Evolutionary conservation across 345 rosid species (phyloP).

Genomic region (Eucalyptus grandis): DNA sequence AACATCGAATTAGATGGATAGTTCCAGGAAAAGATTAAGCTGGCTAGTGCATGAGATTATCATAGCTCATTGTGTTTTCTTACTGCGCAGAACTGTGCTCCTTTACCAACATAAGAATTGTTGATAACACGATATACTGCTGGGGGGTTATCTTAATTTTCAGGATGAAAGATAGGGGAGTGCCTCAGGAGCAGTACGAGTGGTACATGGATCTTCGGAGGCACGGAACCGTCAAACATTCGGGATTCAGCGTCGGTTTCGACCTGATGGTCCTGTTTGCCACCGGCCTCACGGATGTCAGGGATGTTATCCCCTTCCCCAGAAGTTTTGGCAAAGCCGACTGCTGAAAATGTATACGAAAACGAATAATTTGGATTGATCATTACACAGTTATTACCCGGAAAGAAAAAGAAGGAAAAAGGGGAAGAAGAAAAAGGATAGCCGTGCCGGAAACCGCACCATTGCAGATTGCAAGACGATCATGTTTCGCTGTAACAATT

Average conservation of each 20-base stretch:
- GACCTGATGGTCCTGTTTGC: slow-evolving; percentile 64
- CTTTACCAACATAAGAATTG: neutral
- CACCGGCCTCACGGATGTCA: slow-evolving; percentile 65
- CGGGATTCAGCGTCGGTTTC: slow-evolving; percentile 62
- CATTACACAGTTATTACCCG: neutral
- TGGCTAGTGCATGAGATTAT: neutral
- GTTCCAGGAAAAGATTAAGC: neutral
- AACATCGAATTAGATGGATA: neutral
- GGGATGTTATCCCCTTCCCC: slow-evolving; percentile 81
- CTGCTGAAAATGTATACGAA: slow-evolving; percentile 5
- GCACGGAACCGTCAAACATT: slow-evolving; percentile 69
- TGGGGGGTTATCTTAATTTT: neutral
- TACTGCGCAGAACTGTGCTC: neutral
- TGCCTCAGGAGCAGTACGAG: slow-evolving; percentile 47
- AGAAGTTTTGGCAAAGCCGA: slow-evolving; percentile 40
- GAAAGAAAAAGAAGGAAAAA: too few species aligned
- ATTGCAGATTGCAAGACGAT: neutral
- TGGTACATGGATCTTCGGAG: slow-evolving; percentile 77
- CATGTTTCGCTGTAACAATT: neutral
- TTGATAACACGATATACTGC: neutral
- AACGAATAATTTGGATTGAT: neutral
- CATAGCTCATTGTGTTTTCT: neutral
- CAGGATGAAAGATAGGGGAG: slow-evolving; percentile 48
- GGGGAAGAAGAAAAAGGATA: neutral
- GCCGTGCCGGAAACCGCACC: neutral